Percentiles rank a stretch among this genome's conserved stretches.
Evolutionary conservation across 805 yeast genomes (phyloP).

Genomic region (Myxozyma monticola): DNA sequence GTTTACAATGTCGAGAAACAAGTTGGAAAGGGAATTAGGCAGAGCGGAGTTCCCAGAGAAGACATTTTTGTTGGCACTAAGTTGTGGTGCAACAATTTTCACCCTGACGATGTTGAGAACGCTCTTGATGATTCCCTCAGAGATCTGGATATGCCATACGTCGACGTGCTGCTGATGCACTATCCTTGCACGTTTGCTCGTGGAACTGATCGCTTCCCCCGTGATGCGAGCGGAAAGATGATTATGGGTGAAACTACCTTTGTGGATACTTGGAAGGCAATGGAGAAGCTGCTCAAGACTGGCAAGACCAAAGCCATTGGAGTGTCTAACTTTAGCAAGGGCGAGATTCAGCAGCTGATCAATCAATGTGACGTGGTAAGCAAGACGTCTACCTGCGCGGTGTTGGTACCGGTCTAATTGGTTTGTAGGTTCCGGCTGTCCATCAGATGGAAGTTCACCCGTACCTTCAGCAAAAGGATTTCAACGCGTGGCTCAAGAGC

Average conservation of each 20-base stretch:
- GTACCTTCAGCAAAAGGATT: constrained; percentile 61
- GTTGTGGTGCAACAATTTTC: constrained; percentile 42
- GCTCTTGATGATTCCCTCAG: constrained; percentile 61
- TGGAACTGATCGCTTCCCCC: too few species aligned
- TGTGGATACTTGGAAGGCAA: constrained; percentile 62
- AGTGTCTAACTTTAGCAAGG: constrained; percentile 67
- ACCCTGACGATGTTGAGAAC: constrained; percentile 40
- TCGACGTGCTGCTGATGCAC: constrained; percentile 75
- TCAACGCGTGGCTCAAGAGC: constrained; percentile 52
- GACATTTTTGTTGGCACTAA: constrained; percentile 48
- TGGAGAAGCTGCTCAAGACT: constrained; percentile 48
- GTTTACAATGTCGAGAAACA: constrained; percentile 65
- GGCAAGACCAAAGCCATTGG: constrained; percentile 67
- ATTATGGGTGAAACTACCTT: constrained; percentile 53
- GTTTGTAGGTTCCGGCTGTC: constrained; percentile 56
- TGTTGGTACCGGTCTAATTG: too few species aligned
- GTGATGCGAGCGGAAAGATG: too few species aligned
- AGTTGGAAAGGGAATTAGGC: constrained; percentile 49
- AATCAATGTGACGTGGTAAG: constrained; percentile 48
- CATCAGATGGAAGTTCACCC: constrained; percentile 82
- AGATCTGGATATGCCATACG: constrained; percentile 68
- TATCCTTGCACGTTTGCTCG: constrained; percentile 68
- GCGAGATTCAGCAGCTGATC: constrained; percentile 53
- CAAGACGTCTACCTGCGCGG: too few species aligned
- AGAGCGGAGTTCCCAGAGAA: constrained; percentile 51